phyloP scores from a whole-genome alignment of 495 filamentous ascomycete genomes.

The Penicillium antarcticum region DNA sequence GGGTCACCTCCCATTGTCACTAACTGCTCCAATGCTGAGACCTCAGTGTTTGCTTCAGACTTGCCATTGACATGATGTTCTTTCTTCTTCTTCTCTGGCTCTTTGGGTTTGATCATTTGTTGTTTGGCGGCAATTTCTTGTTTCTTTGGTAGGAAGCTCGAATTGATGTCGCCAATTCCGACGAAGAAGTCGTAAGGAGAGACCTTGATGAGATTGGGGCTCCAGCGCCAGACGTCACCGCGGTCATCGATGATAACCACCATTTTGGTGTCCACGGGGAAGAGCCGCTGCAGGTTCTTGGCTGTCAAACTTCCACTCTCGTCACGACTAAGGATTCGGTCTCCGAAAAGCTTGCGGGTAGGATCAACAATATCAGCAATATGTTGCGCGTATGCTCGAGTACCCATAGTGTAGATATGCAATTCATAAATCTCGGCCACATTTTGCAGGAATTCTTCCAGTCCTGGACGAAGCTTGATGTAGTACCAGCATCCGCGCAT shows the following conservation, averaged over 20 bases:
- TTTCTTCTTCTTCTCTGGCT: conserved; percentile 15
- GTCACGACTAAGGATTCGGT: conserved; percentile 91
- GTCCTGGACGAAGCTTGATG: conserved; percentile 94
- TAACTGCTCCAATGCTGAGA: conserved; percentile 68
- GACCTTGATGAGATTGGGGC: conserved; percentile 91
- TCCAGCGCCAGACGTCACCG: conserved; percentile 97
- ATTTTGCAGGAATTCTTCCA: conserved; percentile 76
- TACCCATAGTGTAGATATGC: conserved; percentile 99
- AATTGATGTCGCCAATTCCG: conserved; percentile 98
- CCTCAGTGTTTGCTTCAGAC: conserved; percentile 23
- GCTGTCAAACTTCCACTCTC: conserved; percentile 89
- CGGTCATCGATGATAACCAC: conserved; percentile 98
- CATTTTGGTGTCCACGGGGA: conserved; percentile 98
- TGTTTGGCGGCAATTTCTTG: conserved; percentile 57
- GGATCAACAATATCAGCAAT: conserved; percentile 95
- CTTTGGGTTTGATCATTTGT: conserved; percentile 16
- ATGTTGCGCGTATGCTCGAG: conserved; percentile 84
- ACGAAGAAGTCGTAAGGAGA: conserved; percentile 95
- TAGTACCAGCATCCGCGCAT: conserved; percentile 86
- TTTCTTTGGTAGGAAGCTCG: conserved; percentile 89
- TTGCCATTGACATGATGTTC: conserved; percentile 41
- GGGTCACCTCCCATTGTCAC: conserved; percentile 75
- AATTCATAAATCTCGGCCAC: conserved; percentile 84
- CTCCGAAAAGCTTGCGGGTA: conserved; percentile 82
- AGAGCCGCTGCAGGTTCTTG: conserved; percentile 87